A percentile compares a stretch with the other conserved stretches of the same genome.
These are phyloP conservation scores for Lasiosphaeria ovina DNA, from an alignment of 495 filamentous ascomycete genomes.

Conservation along the genomic window DNA sequence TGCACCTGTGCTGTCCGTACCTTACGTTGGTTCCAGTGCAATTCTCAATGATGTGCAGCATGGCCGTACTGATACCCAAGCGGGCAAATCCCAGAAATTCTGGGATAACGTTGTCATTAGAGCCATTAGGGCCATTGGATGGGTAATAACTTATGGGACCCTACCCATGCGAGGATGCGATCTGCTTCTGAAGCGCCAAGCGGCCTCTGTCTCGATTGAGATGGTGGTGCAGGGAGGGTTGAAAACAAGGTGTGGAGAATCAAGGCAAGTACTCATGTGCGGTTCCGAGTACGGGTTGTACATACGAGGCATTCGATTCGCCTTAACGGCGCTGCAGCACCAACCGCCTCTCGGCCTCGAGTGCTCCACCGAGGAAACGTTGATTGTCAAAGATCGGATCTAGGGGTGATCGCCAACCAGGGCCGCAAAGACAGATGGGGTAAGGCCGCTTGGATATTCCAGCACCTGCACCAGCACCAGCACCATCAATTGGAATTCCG, in stretches of 20 bases:
- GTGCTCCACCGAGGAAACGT: conserved; percentile 1
- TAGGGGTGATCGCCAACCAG: neutral
- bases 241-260: neutral
- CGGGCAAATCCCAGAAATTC: neutral
- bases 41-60: neutral
- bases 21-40: too few species aligned
- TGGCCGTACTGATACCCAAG: neutral
- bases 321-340: neutral
- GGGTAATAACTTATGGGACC: neutral
- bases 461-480: too few species aligned
- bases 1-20: too few species aligned
- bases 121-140: neutral
- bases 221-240: neutral
- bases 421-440: neutral
- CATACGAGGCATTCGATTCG: neutral
- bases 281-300: too few species aligned
- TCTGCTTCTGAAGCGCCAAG: neutral
- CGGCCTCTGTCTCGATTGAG: conserved; percentile 2
- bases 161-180: neutral
- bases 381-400: neutral
- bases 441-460: neutral
- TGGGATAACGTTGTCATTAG: neutral
- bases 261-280: too few species aligned
- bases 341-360: neutral
- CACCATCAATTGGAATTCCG: too few species aligned